phyloP scores from a whole-genome alignment of 306 rosid species.

The Quillaja saponaria region DNA sequence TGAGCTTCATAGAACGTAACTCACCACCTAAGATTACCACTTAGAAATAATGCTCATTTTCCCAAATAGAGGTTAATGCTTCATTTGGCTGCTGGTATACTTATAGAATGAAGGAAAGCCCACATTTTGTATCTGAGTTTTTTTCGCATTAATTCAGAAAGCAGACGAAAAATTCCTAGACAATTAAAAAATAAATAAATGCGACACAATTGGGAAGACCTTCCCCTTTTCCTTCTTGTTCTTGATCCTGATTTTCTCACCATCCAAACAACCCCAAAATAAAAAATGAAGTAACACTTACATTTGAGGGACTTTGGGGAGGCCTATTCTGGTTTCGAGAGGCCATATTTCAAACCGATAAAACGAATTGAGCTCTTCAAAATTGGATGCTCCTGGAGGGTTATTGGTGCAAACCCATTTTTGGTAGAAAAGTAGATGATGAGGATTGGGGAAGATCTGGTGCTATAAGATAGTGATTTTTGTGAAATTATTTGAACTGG shows the following conservation, averaged over 20 bases:
- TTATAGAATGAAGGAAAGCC: background rate
- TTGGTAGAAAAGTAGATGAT: background rate
- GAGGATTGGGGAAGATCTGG: background rate
- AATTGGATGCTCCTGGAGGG: background rate
- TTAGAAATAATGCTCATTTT: background rate
- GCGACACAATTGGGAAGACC: too few relatives aligned
- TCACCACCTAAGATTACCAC: too few relatives aligned
- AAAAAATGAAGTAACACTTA: slow-evolving; percentile 26
- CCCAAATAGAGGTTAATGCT: background rate
- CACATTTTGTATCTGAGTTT: too few relatives aligned
- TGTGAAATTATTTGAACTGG: background rate
- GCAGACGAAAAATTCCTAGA: background rate
- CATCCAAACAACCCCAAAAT: background rate
- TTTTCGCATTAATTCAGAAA: background rate
- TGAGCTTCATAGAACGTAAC: too few relatives aligned
- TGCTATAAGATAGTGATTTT: slow-evolving; percentile 3
- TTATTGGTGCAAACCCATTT: background rate
- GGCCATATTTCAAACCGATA: slow-evolving; percentile 44
- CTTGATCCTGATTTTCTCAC: slow-evolving; percentile 10
- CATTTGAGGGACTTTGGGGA: slow-evolving; percentile 70
- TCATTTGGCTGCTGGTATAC: background rate
- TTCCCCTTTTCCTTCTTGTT: background rate
- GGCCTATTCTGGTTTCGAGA: slow-evolving; percentile 83
- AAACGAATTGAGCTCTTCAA: background rate
- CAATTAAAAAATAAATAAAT: too few relatives aligned